A percentile compares a stretch with the other conserved stretches of the same genome.
Evolutionary conservation across 768 basidiomycete species (phyloP).

Genomic region (Leccinum variicolor): DNA sequence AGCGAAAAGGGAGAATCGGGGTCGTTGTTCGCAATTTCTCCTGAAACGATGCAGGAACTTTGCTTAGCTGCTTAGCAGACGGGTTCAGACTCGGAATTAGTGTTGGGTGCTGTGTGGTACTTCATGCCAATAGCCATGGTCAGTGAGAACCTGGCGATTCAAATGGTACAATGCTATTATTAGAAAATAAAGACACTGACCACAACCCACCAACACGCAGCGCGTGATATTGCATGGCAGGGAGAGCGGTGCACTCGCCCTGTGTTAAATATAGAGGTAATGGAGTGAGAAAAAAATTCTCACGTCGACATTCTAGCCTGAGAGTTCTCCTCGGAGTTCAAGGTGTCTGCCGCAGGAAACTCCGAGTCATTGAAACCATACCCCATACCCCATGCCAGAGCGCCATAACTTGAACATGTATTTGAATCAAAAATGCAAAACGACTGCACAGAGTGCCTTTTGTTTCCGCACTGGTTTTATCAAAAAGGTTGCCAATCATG

Average conservation of each 20-base stretch:
- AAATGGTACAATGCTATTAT: too few species aligned
- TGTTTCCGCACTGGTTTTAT: background rate
- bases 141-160: too few species aligned
- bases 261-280: background rate
- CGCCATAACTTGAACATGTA: background rate
- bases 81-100: background rate
- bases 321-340: too few species aligned
- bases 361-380: too few species aligned
- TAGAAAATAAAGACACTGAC: background rate
- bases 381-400: too few species aligned
- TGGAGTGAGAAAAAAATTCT: background rate
- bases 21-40: too few species aligned
- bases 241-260: background rate
- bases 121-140: too few species aligned
- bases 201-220: background rate
- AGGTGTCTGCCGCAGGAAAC: too few species aligned
- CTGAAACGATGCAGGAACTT: background rate
- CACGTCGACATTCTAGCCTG: background rate
- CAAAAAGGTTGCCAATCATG: background rate
- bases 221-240: background rate
- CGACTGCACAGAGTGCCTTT: background rate
- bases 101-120: background rate
- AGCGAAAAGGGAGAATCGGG: background rate
- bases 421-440: background rate
- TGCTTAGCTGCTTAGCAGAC: background rate